Conservation (phyloP, 192 early-diverging fungal genomes). For the Jimgerdemannia flammicorona region DNA sequence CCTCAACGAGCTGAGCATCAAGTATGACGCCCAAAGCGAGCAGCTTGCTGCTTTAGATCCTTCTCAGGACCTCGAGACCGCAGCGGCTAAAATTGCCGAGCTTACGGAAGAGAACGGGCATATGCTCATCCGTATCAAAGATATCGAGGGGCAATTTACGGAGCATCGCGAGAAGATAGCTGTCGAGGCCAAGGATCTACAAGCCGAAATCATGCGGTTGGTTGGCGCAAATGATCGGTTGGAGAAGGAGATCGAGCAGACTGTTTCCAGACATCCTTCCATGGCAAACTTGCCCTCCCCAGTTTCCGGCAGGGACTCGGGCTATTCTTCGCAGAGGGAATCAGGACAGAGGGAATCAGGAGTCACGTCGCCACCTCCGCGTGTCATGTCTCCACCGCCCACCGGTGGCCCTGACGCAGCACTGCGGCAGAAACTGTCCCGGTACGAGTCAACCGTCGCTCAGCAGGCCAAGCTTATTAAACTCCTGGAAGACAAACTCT, state of each 20-base stretch:
- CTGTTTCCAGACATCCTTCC: conserved; percentile 10
- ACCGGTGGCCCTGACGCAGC: neutral
- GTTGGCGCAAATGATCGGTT: conserved; percentile 30
- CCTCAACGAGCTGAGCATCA: neutral
- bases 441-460: conserved; percentile 9
- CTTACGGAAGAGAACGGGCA: conserved; percentile 24
- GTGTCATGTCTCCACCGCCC: conserved; percentile 9
- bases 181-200: conserved; percentile 21
- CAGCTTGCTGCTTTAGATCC: neutral
- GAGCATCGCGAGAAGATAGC: conserved; percentile 16
- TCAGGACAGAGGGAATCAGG: neutral
- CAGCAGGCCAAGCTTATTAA: conserved; percentile 10
- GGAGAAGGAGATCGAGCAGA: conserved; percentile 35
- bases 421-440: conserved; percentile 7
- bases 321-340: neutral
- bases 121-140: conserved; percentile 19
- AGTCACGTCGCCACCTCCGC: conserved; percentile 3
- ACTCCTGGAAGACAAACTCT: conserved; percentile 11
- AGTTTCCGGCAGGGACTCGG: neutral
- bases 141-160: conserved; percentile 23
- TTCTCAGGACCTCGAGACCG: neutral
- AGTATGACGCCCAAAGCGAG: neutral
- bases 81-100: conserved; percentile 3
- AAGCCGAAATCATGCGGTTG: conserved; percentile 24
- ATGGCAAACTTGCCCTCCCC: neutral